These are phyloP conservation scores for Ustilago cynodontis DNA, from an alignment of 1,284 basidiomycete species.

Conservation along the genomic window DNA sequence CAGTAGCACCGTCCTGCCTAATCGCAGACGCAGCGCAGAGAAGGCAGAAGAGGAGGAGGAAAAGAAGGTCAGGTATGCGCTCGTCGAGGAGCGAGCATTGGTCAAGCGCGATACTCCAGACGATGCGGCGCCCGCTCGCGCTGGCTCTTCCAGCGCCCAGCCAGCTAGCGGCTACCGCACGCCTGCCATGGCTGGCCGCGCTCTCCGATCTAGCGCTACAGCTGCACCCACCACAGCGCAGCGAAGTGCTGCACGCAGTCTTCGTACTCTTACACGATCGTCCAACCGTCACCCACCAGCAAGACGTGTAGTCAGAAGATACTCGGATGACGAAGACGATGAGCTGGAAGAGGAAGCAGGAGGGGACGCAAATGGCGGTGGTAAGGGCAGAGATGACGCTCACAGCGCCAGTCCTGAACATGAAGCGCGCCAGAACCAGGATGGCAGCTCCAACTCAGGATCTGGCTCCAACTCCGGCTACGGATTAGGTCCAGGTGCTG, in stretches of 20 bases:
- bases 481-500: slow-evolving; percentile 24
- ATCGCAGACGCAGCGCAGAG: slow-evolving; percentile 30
- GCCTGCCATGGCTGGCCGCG: slow-evolving; percentile 47
- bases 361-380: slow-evolving; percentile 22
- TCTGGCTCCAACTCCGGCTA: slow-evolving; percentile 35
- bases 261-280: slow-evolving; percentile 48
- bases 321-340: slow-evolving; percentile 64
- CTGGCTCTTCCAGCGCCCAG: slow-evolving; percentile 19
- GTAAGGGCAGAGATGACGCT: slow-evolving; percentile 27
- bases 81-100: slow-evolving; percentile 32
- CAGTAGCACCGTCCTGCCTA: slow-evolving; percentile 13
- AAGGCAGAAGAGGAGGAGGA: slow-evolving; percentile 42
- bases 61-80: slow-evolving; percentile 39
- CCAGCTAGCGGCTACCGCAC: slow-evolving; percentile 45
- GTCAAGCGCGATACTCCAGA: slow-evolving; percentile 39
- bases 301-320: slow-evolving; percentile 53
- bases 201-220: slow-evolving; percentile 31
- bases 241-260: slow-evolving; percentile 45
- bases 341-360: slow-evolving; percentile 43
- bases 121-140: slow-evolving; percentile 16
- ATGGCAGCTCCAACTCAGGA: slow-evolving; percentile 39
- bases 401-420: slow-evolving; percentile 30
- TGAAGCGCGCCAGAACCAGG: slow-evolving; percentile 19
- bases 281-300: slow-evolving; percentile 55
- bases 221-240: slow-evolving; percentile 36